Percentiles rank a stretch among this genome's conserved stretches.
phyloP scores from a whole-genome alignment of 345 rosid species.

The Capsella bursapastoris region DNA sequence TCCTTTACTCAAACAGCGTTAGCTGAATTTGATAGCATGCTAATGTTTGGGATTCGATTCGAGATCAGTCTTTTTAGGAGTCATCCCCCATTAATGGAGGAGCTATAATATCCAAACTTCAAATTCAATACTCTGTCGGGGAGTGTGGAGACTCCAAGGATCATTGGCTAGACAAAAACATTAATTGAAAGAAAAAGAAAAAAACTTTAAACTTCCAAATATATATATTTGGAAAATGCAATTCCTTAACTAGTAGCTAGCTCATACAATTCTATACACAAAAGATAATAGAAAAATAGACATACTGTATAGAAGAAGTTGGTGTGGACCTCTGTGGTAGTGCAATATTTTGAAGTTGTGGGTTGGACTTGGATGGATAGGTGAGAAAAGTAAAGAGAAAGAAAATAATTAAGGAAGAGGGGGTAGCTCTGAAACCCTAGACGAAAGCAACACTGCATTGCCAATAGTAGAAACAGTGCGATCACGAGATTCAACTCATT shows the following conservation, averaged over 20 bases:
- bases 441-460: conserved; percentile 40
- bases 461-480: conserved; percentile 45
- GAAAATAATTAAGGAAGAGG: conserved; percentile 18
- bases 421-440: conserved; percentile 48
- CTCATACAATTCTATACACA: conserved; percentile 8
- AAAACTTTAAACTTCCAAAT: background rate
- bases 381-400: conserved; percentile 29
- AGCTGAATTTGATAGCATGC: background rate
- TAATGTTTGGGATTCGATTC: background rate
- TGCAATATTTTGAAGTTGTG: background rate
- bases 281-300: conserved; percentile 2
- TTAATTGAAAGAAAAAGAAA: background rate
- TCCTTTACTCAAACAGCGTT: background rate
- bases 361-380: conserved; percentile 14
- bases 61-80: background rate
- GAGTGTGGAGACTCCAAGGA: background rate
- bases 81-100: background rate
- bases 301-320: conserved; percentile 1
- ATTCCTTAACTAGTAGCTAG: conserved; percentile 24
- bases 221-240: conserved; percentile 1
- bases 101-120: background rate
- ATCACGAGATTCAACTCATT: conserved; percentile 50
- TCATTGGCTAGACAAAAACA: background rate
- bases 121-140: background rate
- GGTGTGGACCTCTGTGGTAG: conserved; percentile 1